phyloP scores from a whole-genome alignment of 1,139 yeast genomes.

The Kodamaea fungicola region DNA sequence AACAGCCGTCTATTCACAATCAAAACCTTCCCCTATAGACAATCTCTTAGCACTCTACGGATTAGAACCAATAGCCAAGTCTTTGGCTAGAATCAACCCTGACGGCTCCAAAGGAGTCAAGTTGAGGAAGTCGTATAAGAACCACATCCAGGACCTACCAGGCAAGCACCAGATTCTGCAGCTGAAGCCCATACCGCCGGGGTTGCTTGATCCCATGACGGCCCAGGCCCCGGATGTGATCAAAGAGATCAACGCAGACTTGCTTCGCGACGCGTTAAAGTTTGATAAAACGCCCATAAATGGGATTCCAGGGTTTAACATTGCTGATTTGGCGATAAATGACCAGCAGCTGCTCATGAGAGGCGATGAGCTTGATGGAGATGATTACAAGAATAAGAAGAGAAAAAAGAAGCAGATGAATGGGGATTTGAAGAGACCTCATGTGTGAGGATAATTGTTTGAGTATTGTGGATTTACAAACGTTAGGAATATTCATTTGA shows the following conservation, averaged over 20 bases:
- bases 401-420: constrained; percentile 33
- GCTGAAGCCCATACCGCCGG: constrained; percentile 52
- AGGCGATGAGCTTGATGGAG: constrained; percentile 41
- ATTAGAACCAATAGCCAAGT: constrained; percentile 62
- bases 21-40: constrained; percentile 68
- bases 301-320: constrained; percentile 79
- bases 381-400: constrained; percentile 30
- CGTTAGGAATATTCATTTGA: too few relatives aligned
- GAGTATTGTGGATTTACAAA: too few relatives aligned
- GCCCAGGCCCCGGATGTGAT: constrained; percentile 41
- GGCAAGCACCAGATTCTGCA: constrained; percentile 71
- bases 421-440: constrained; percentile 40
- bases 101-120: constrained; percentile 91
- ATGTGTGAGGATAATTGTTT: constrained; percentile 11
- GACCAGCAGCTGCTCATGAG: constrained; percentile 46
- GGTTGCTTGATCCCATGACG: constrained; percentile 47
- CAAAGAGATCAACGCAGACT: constrained; percentile 46
- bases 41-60: constrained; percentile 71
- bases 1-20: constrained; percentile 35
- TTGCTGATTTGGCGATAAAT: constrained; percentile 63
- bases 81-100: constrained; percentile 84
- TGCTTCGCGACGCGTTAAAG: constrained; percentile 50
- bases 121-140: constrained; percentile 87
- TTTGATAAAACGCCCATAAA: constrained; percentile 67
- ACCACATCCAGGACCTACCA: constrained; percentile 81